These are phyloP conservation scores for Decorospora gaudefroyi DNA, from an alignment of 2,329 filamentous ascomycete species.

Conservation along the genomic window DNA sequence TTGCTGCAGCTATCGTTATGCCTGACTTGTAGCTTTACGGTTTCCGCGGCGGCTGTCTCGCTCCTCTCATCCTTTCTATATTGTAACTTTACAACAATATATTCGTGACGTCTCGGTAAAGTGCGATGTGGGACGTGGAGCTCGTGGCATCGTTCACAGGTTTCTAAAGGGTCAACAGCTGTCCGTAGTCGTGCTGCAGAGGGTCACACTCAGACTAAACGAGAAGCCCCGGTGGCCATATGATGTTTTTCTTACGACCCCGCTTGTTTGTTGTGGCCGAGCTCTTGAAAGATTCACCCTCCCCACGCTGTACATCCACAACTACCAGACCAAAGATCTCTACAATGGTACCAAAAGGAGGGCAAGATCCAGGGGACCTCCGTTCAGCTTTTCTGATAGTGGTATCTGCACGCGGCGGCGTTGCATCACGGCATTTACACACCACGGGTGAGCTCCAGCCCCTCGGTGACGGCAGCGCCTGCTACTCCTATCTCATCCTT, in stretches of 20 bases:
- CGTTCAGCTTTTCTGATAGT: background rate
- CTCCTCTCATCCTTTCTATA: too few relatives aligned
- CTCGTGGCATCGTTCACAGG: too few relatives aligned
- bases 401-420: background rate
- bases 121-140: too few relatives aligned
- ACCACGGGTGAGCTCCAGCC: background rate
- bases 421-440: background rate
- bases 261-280: background rate
- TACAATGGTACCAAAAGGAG: constrained; percentile 1
- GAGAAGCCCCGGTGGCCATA: too few relatives aligned
- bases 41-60: too few relatives aligned
- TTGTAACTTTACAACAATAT: too few relatives aligned
- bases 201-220: too few relatives aligned
- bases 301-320: constrained; percentile 1
- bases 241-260: constrained; percentile 1
- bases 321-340: constrained; percentile 4
- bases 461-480: background rate
- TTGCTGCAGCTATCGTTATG: too few relatives aligned
- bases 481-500: background rate
- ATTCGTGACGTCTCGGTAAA: too few relatives aligned
- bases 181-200: too few relatives aligned
- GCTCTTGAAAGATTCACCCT: background rate
- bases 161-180: too few relatives aligned
- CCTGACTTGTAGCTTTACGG: too few relatives aligned
- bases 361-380: background rate